Evolutionary conservation across 257 asterid species (phyloP), one percentile per base, ranked within the genome.

Genomic region (Solanum boliviense): DNA sequence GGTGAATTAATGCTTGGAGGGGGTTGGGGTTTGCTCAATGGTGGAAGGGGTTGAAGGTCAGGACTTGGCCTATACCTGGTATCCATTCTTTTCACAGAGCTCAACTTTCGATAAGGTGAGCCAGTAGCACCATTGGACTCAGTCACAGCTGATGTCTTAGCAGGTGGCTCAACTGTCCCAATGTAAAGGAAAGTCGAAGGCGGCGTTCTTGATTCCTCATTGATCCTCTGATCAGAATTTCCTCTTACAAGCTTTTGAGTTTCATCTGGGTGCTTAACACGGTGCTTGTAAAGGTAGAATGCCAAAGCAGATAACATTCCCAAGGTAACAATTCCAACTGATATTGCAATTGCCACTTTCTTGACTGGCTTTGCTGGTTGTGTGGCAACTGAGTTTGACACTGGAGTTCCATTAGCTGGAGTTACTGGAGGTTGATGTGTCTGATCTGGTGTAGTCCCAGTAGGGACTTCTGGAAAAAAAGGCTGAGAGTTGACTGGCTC

Each of bases 11-110:
- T 90, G 84, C 83, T 88, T 48, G 95, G 96, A 13, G 95, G 96
- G 16, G 94, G 94, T n/a, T 94, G 95, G 0, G 96, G 98, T 89
- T 95, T 96, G 75, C 92, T 91, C 88, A 97, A 41, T 15, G 99
- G 99, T 79, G 99, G 99, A 89, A 97, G 91, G 10, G 99, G 99
- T 89, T 97, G 99, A 52, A 96, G 99, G 83, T 97, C 99, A 25
- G 99, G 99, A 79, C 99, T 97, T 2, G 99, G 99, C 74, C 99
- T 90, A 73, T 97, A 97, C 27, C 98, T 93, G 31, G 31, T 21
- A 2, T 93, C 95, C 23, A 93, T 91, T 94, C 94, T 92, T 88
- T 94, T 95, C 3, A 91, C 92, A 1, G 98, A 86, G 56, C 91
- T 94, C 60, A 97, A 87, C 73, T 96, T 96, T 34, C 93, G 88